phyloP scores from a whole-genome alignment of 2,329 filamentous ascomycete genomes.

The Magnaporthiopsis incrustans region DNA sequence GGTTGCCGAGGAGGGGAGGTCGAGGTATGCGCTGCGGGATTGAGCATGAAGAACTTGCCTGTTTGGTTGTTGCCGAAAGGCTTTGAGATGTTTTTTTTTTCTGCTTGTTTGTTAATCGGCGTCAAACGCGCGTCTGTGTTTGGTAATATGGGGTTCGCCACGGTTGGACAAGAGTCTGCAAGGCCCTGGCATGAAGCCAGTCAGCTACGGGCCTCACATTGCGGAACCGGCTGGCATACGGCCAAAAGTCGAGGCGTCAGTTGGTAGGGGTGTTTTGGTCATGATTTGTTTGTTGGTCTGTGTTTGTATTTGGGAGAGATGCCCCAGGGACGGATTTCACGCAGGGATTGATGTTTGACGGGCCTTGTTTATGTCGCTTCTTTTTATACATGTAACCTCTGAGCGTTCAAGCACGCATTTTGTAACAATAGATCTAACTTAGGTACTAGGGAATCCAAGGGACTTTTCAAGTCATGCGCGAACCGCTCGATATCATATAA shows the following conservation, averaged over 20 bases:
- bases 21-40: neutral
- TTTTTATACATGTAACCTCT: neutral
- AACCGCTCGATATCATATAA: too few relatives aligned
- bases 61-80: neutral
- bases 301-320: neutral
- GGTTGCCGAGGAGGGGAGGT: slow-evolving; percentile 58
- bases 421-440: neutral
- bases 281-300: neutral
- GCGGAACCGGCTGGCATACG: too few relatives aligned
- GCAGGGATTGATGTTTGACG: neutral
- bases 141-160: too few relatives aligned
- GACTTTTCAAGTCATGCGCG: too few relatives aligned
- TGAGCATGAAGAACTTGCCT: neutral
- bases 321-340: neutral
- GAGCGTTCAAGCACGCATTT: neutral
- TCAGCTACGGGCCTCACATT: neutral
- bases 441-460: too few relatives aligned
- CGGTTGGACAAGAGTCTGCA: neutral
- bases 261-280: neutral
- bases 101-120: too few relatives aligned
- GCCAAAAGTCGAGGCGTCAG: neutral
- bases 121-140: neutral
- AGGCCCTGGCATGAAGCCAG: too few relatives aligned
- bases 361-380: neutral
- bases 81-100: neutral